Percentiles rank a stretch among this genome's conserved stretches.
These are phyloP conservation scores for Ganoderma meredithae DNA, from an alignment of 1,284 basidiomycete species.

Conservation along the genomic window DNA sequence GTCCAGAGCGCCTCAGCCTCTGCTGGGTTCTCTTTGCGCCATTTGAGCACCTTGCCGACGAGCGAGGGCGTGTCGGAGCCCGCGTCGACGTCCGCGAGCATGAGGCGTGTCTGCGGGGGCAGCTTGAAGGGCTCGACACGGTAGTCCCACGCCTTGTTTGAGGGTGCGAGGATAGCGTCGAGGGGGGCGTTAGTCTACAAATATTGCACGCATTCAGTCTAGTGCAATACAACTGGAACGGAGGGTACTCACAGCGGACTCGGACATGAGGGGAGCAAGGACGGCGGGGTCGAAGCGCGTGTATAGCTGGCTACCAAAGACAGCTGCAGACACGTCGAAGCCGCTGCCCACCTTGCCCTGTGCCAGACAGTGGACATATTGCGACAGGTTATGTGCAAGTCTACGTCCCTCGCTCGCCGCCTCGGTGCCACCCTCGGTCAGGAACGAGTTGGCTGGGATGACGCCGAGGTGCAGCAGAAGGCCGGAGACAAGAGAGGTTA, in stretches of 20 bases:
- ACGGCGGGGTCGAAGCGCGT: slow-evolving; percentile 86
- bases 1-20: slow-evolving; percentile 76
- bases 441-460: slow-evolving; percentile 60
- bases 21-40: slow-evolving; percentile 72
- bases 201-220: not conserved
- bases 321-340: slow-evolving; percentile 95
- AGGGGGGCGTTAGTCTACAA: slow-evolving; percentile 39
- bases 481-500: slow-evolving; percentile 91
- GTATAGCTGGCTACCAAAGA: slow-evolving; percentile 96
- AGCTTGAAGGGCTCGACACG: slow-evolving; percentile 74
- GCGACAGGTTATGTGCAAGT: slow-evolving; percentile 92
- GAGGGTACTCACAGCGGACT: slow-evolving; percentile 41
- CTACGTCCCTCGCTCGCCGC: slow-evolving; percentile 54
- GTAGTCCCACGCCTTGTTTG: slow-evolving; percentile 74
- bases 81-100: slow-evolving; percentile 93
- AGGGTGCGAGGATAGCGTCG: slow-evolving; percentile 62
- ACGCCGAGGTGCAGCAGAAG: slow-evolving; percentile 83
- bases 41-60: slow-evolving; percentile 87
- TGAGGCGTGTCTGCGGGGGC: slow-evolving; percentile 80
- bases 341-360: slow-evolving; percentile 99
- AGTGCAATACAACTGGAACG: not conserved
- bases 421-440: slow-evolving; percentile 31
- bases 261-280: slow-evolving; percentile 74
- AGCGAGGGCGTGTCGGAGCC: slow-evolving; percentile 94
- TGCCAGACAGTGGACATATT: slow-evolving; percentile 95